Percentiles rank a stretch among this genome's conserved stretches.
Conservation (phyloP, 1,284 basidiomycete genomes). For the Rhodotorula mucilaginosa region DNA sequence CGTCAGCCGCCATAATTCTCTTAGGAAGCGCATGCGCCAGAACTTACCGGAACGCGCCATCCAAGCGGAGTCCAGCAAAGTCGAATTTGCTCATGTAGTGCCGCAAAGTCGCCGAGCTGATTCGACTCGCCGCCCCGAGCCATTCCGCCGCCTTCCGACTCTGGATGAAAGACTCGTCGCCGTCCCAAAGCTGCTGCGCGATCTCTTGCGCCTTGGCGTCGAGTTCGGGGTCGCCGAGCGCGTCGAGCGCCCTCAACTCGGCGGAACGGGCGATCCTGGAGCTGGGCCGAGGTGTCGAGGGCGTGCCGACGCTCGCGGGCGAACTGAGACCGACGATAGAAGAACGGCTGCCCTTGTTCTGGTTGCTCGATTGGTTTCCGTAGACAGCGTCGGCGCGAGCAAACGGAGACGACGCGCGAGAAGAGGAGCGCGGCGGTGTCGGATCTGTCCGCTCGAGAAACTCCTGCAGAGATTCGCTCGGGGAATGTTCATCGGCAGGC, state of each 20-base stretch:
- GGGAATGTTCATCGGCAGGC: neutral
- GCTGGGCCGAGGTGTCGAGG: neutral
- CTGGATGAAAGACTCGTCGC: slow-evolving; percentile 76
- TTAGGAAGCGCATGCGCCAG: neutral
- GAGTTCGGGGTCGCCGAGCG: slow-evolving; percentile 35
- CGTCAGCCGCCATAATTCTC: neutral
- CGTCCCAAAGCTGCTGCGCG: slow-evolving; percentile 77
- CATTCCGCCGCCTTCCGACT: slow-evolving; percentile 94
- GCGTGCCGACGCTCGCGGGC: neutral
- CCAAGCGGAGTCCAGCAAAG: slow-evolving; percentile 75
- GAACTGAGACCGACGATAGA: slow-evolving; percentile 2
- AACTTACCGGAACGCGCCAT: slow-evolving; percentile 79
- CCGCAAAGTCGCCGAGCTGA: slow-evolving; percentile 72
- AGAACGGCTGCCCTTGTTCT: neutral
- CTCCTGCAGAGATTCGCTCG: neutral
- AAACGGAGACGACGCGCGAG: neutral
- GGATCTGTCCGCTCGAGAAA: neutral
- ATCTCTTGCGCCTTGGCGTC: slow-evolving; percentile 68
- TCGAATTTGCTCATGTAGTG: slow-evolving; percentile 88
- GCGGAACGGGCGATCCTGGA: neutral
- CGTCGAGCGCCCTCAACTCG: neutral
- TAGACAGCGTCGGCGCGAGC: neutral
- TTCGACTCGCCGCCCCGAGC: slow-evolving; percentile 77
- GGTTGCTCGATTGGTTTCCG: neutral
- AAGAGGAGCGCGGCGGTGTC: neutral